Base-by-base conservation (phyloP, 1,284 basidiomycete genomes). In the Puccinia brachypodii region DNA sequence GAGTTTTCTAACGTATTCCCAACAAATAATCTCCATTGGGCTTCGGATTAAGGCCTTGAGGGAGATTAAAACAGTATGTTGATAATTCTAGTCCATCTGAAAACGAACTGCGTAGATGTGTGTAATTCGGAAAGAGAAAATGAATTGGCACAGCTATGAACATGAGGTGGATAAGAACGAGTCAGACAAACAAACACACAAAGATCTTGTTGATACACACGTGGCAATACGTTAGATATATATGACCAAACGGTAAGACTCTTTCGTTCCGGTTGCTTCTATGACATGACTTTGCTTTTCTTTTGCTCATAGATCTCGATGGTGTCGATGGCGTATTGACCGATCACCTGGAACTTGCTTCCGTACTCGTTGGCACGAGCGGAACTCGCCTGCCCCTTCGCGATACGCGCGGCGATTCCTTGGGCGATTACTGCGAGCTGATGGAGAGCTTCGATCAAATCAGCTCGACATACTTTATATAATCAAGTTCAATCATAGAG, bases 361-460 rank as follows among this genome's bases (percentile, higher is more conserved):
- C 87, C 87, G 82, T 92, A 89, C 36, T 89, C 84, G 56, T 89
- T 87, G 1, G 94, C 94, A 53, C 89, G 88, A 83, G 94, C 94
- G 0, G 92, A 94, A 84, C 92, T 94, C 0, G 95, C 95, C 87
- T 96, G 95, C 9, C 93, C 91, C 68, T 91, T 89, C 0, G 94
- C 93, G 74, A 90, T 90, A 19, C 96, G 90, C 4, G 96, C 96
- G 0, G 95, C 94, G 82, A 98, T 96, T 2, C 96, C 96, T 87
- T 98, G 96, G 0, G 91, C 88, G 84, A 98, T 98, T 82, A 98
- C 91, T 0, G 94, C 90, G 53, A 94, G 87, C 92, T 95, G 83
- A 44, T 66, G 13, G 3, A 9, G n/a, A 42, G 25, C 19, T 68
- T 14, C 19, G 16, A 25, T 36, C 40, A 14, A 68, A 68, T 68